Base-by-base conservation (phyloP, 495 filamentous ascomycete species). In the Aspergillus mulundensis region DNA sequence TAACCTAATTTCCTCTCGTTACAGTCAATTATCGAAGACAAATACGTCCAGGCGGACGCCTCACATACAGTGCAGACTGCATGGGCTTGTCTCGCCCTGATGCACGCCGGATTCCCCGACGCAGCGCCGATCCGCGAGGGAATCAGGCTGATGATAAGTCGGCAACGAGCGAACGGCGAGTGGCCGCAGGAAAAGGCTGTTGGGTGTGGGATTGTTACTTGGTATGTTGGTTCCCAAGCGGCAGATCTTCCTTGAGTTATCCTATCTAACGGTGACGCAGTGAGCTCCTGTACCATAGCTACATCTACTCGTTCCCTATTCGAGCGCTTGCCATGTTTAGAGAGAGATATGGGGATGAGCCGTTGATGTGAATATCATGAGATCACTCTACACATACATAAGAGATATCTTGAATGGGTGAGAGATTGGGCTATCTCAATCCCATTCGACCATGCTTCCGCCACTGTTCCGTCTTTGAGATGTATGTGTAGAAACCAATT, bases 51-150 rank as follows among this genome's bases (percentile, higher is more conserved):
- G 12, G 14, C 21, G 11, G 46, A 21, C 1, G 53, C 32, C 30
- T 56, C 53, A 3, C 56, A 53, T 7, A 21, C 52, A n/a, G 52
- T 54, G 11, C 41, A 54, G 41, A 54, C 52, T 1, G 28, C 52
- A 10, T 54, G 28, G 15, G 52, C 42, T 7, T n/a, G 19, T 18
- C 20, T 45, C 8, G 52, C 24, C 25, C 20, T 54, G 3, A 54
- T 54, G 52, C 24, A 43, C 10, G 52, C 52, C 4, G 16, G 38
- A 7, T 54, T 45, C 43, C 52, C 52, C 18, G n/a, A 7, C 23
- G 21, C 12, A 7, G 52, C 44, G 15, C 25, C 52, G 1, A 36
- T 54, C 23, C 15, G 24, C 2, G 38, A 38, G 14, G 52, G 52
- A 8, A 14, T 46, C 24, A 32, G 32, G 41, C 34, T 54, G 18